Evolutionary conservation across 768 basidiomycete species (phyloP).

Genomic region (Lentinula lateritia): DNA sequence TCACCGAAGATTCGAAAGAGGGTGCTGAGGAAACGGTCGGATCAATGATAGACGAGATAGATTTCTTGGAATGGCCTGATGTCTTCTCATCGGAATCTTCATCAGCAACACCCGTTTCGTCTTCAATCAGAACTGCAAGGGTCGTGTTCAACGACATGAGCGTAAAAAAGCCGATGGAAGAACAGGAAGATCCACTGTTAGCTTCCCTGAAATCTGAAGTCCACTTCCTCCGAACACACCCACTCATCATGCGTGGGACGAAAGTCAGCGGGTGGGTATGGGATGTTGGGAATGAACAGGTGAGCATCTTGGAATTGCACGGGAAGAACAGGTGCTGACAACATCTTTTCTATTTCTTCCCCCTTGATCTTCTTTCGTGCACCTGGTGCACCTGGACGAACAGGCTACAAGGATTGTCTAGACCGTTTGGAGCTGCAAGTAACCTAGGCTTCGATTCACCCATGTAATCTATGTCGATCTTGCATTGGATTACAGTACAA

Average conservation of each 20-base stretch:
- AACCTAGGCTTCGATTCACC: too few species aligned
- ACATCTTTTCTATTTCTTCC: too few species aligned
- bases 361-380: too few species aligned
- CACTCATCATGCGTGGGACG: slow-evolving; percentile 33
- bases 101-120: neutral
- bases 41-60: slow-evolving; percentile 28
- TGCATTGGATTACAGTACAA: too few species aligned
- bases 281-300: slow-evolving; percentile 47
- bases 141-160: neutral
- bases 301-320: slow-evolving; percentile 20
- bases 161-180: neutral
- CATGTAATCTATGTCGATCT: too few species aligned
- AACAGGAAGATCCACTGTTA: slow-evolving; percentile 18
- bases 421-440: too few species aligned
- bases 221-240: slow-evolving; percentile 34
- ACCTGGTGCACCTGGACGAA: too few species aligned
- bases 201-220: slow-evolving; percentile 38
- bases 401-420: too few species aligned
- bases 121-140: neutral
- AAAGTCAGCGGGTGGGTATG: slow-evolving; percentile 47
- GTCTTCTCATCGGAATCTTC: neutral
- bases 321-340: too few species aligned
- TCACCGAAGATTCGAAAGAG: slow-evolving; percentile 23
- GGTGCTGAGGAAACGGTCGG: slow-evolving; percentile 15
- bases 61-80: slow-evolving; percentile 30